Conservation (phyloP, 1,284 basidiomycete species). For the Malassezia brasiliensis region DNA sequence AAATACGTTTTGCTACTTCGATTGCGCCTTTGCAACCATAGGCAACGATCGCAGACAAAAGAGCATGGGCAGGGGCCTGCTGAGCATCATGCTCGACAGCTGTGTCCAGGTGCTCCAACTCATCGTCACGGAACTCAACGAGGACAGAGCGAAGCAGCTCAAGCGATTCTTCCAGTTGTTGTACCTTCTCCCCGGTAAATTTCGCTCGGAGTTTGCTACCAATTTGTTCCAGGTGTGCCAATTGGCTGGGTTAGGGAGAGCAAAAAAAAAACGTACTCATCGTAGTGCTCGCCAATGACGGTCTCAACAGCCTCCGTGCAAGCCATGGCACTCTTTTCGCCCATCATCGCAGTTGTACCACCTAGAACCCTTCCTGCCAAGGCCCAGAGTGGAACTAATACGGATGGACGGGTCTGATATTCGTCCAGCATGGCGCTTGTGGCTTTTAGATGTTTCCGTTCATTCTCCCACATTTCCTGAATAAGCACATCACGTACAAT, state of each 20-base stretch:
- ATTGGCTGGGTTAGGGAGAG: conserved; percentile 18
- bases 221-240: conserved; percentile 28
- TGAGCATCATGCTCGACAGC: conserved; percentile 83
- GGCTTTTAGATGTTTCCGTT: conserved; percentile 78
- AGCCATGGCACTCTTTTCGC: conserved; percentile 90
- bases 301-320: conserved; percentile 97
- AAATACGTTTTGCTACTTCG: conserved; percentile 72
- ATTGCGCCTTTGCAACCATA: conserved; percentile 81
- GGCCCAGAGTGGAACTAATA: conserved; percentile 73
- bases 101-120: conserved; percentile 83
- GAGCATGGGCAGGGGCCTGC: conserved; percentile 78
- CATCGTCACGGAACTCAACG: conserved; percentile 82
- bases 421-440: conserved; percentile 75
- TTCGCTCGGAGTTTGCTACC: conserved; percentile 13
- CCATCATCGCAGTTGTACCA: conserved; percentile 72
- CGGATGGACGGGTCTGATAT: conserved; percentile 72
- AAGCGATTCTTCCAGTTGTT: conserved; percentile 10
- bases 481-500: conserved; percentile 6
- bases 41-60: conserved; percentile 74
- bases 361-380: conserved; percentile 76
- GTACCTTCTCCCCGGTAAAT: not conserved
- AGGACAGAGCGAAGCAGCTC: conserved; percentile 65
- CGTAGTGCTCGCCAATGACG: conserved; percentile 94
- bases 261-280: conserved; percentile 61
- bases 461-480: conserved; percentile 92